Evolutionary conservation across 768 basidiomycete species (phyloP).

Genomic region (Xanthoconium stramineum): DNA sequence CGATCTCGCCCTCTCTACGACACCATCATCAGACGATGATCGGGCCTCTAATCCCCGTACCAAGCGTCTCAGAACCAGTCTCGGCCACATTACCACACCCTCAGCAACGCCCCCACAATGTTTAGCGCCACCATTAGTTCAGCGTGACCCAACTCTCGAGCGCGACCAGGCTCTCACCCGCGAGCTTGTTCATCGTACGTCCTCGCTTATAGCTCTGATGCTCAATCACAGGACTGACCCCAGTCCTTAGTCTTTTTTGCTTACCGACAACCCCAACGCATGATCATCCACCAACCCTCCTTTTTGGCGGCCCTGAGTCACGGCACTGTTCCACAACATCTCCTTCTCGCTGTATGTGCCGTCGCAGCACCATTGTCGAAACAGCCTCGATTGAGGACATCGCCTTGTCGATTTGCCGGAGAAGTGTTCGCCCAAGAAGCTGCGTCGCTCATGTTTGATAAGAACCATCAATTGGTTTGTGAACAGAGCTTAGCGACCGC

Average conservation of each 20-base stretch:
- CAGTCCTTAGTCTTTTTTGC: conserved; percentile 67
- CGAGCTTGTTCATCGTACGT: conserved; percentile 72
- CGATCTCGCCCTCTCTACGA: conserved; percentile 10
- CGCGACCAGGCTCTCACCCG: conserved; percentile 64
- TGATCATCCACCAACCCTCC: conserved; percentile 76
- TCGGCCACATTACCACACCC: conserved; percentile 35
- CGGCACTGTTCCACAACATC: conserved; percentile 64
- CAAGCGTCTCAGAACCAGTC: conserved; percentile 50
- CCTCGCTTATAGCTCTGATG: background rate
- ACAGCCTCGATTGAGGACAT: conserved; percentile 57
- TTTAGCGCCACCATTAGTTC: conserved; percentile 33
- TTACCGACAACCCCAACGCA: conserved; percentile 73
- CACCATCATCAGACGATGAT: conserved; percentile 38
- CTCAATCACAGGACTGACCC: background rate
- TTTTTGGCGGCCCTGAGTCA: conserved; percentile 66
- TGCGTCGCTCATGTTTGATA: conserved; percentile 67
- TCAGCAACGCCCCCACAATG: conserved; percentile 31
- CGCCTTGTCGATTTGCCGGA: conserved; percentile 53
- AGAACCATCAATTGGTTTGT: conserved; percentile 54
- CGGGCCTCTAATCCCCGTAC: conserved; percentile 40
- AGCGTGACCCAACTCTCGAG: conserved; percentile 42
- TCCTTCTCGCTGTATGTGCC: conserved; percentile 73
- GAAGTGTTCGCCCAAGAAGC: conserved; percentile 57
- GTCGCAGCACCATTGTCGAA: conserved; percentile 75
- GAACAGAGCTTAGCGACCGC: conserved; percentile 68